A percentile compares a stretch with the other conserved stretches of the same genome.
Evolutionary conservation across 2,329 filamentous ascomycete genomes (phyloP).

Genomic region (Diaporthe humulicola): DNA sequence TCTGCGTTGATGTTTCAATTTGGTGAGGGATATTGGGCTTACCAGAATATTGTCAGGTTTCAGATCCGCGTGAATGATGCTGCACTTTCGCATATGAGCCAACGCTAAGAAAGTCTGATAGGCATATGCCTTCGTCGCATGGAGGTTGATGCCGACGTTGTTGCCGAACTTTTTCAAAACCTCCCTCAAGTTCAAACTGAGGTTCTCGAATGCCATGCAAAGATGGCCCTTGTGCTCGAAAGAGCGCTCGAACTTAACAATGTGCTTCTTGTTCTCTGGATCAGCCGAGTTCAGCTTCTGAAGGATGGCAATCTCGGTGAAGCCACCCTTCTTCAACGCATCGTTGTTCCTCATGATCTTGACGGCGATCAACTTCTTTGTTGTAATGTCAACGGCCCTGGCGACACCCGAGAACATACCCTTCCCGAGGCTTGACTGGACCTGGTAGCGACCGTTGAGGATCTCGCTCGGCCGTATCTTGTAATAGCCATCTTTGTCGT

Average conservation of each 20-base stretch:
- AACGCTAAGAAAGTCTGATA: constrained; percentile 95
- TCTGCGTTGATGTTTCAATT: not conserved
- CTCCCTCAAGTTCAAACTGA: constrained; percentile 93
- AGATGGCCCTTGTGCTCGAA: constrained; percentile 97
- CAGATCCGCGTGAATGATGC: constrained; percentile 94
- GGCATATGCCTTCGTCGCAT: constrained; percentile 88
- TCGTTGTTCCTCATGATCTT: constrained; percentile 99
- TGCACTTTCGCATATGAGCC: constrained; percentile 89
- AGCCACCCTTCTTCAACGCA: constrained; percentile 88
- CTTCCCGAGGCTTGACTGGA: constrained; percentile 88
- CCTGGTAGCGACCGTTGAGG: constrained; percentile 88
- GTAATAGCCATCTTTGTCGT: constrained; percentile 96
- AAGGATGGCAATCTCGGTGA: constrained; percentile 94
- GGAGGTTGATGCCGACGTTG: constrained; percentile 91
- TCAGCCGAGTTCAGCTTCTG: constrained; percentile 89
- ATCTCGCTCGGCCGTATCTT: constrained; percentile 93
- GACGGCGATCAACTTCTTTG: constrained; percentile 86
- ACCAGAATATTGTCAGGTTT: constrained; percentile 98
- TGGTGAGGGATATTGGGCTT: constrained; percentile 43
- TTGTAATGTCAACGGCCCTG: constrained; percentile 83
- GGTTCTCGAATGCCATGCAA: constrained; percentile 96
- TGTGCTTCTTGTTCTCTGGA: constrained; percentile 89
- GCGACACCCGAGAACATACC: constrained; percentile 99
- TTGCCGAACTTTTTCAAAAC: constrained; percentile 96
- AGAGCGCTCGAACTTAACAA: constrained; percentile 86